phyloP scores from a whole-genome alignment of 2,329 filamentous ascomycete genomes.

The Aspergillus transmontanensis region DNA sequence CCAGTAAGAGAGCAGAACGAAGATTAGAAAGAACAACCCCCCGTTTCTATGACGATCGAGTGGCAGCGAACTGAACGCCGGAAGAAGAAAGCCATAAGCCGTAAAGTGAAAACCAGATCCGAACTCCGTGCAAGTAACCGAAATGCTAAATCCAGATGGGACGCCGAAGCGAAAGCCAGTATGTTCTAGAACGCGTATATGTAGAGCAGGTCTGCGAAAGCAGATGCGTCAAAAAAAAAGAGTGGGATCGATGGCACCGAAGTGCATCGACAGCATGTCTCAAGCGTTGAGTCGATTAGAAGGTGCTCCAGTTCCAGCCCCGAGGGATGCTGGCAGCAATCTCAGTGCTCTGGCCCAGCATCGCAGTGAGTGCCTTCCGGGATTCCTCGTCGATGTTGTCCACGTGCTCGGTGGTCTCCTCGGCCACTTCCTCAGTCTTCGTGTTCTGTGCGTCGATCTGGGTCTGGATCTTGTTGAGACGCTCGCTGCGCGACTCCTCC shows the following conservation, averaged over 20 bases:
- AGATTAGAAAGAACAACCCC: slow-evolving; percentile 19
- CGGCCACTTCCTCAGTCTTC: slow-evolving; percentile 24
- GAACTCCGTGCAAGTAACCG: slow-evolving; percentile 5
- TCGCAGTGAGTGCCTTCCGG: slow-evolving; percentile 22
- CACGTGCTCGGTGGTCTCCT: slow-evolving; percentile 24
- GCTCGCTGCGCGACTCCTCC: slow-evolving; percentile 52
- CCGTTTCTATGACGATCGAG: slow-evolving; percentile 19
- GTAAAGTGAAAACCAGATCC: slow-evolving; percentile 1
- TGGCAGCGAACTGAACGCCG: slow-evolving; percentile 10
- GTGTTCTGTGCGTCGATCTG: slow-evolving; percentile 33
- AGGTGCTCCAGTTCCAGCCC: slow-evolving; percentile 66
- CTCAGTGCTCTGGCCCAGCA: slow-evolving; percentile 38
- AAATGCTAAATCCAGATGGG: slow-evolving; percentile 10
- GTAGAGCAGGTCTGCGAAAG: not conserved
- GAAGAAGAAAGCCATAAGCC: slow-evolving; percentile 10
- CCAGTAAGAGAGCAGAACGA: slow-evolving; percentile 27
- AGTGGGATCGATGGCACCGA: not conserved
- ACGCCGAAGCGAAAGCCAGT: slow-evolving; percentile 11
- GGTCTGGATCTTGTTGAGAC: slow-evolving; percentile 54
- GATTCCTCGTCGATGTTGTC: slow-evolving; percentile 27
- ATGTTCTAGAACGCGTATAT: slow-evolving; percentile 21
- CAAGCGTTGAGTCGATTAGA: slow-evolving; percentile 41
- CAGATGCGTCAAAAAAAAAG: not conserved
- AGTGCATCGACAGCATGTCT: not conserved
- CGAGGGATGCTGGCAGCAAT: slow-evolving; percentile 59